These are phyloP conservation scores for Ceriops decandra DNA, from an alignment of 345 rosid species.

Conservation along the genomic window DNA sequence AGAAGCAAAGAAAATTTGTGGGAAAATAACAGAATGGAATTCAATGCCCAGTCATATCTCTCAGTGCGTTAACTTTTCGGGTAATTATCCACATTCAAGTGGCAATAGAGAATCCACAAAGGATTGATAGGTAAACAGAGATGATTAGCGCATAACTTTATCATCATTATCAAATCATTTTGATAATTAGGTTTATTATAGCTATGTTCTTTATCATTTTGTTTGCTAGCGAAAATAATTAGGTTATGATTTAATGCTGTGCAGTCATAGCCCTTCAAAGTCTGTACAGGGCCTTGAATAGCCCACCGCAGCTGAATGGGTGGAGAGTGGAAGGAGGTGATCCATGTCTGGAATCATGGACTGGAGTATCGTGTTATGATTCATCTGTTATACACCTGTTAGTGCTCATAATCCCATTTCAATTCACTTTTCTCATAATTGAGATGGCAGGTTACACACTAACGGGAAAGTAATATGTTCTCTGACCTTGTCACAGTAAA, in stretches of 20 bases:
- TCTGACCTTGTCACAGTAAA: slow-evolving; percentile 37
- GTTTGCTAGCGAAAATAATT: background rate
- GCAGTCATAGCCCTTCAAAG: slow-evolving; percentile 67
- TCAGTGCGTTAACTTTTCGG: background rate
- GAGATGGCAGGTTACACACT: background rate
- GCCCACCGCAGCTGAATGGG: slow-evolving; percentile 57
- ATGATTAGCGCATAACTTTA: background rate
- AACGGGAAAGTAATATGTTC: background rate
- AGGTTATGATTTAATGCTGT: slow-evolving; percentile 2
- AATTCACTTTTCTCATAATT: background rate
- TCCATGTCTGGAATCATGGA: slow-evolving; percentile 83
- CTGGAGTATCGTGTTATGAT: slow-evolving; percentile 75
- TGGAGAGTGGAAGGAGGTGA: slow-evolving; percentile 75
- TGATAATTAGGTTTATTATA: too few species aligned
- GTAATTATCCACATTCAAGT: background rate
- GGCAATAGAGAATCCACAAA: background rate
- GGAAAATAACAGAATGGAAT: slow-evolving; percentile 3
- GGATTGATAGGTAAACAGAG: background rate
- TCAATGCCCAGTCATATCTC: background rate
- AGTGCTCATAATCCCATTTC: slow-evolving; percentile 10
- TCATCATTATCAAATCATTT: background rate
- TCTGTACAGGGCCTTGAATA: slow-evolving; percentile 52
- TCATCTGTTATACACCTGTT: slow-evolving; percentile 66
- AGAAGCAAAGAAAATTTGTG: slow-evolving; percentile 6
- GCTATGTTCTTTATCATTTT: slow-evolving; percentile 5